A percentile compares a stretch with the other conserved stretches of the same genome.
Conservation (phyloP, 2,329 filamentous ascomycete genomes). For the Aspergillus glaucus region DNA sequence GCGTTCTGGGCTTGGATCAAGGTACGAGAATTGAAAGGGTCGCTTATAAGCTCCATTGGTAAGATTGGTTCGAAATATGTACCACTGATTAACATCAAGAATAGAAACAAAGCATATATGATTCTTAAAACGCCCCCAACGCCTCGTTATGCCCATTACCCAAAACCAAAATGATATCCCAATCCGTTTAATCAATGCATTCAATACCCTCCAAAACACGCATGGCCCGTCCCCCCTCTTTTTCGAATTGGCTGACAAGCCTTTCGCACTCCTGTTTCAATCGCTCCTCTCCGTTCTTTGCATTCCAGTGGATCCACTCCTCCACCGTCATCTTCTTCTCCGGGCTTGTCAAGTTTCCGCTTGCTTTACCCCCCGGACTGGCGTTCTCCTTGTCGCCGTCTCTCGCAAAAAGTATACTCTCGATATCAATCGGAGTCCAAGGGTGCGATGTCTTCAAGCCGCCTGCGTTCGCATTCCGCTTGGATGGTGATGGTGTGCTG, state of each 20-base stretch:
- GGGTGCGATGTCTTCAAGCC: constrained; percentile 52
- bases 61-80: constrained; percentile 12
- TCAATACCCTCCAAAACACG: constrained; percentile 67
- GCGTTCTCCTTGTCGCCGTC: constrained; percentile 45
- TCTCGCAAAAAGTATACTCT: constrained; percentile 48
- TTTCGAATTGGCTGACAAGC: constrained; percentile 76
- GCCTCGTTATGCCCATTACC: constrained; percentile 6
- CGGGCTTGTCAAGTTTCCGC: constrained; percentile 59
- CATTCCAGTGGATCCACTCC: constrained; percentile 83
- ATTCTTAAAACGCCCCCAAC: constrained; percentile 11
- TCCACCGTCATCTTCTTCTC: constrained; percentile 91
- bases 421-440: constrained; percentile 73
- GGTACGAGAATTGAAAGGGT: not conserved
- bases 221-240: constrained; percentile 73
- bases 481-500: constrained; percentile 54
- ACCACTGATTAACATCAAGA: constrained; percentile 10
- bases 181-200: constrained; percentile 33
- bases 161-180: constrained; percentile 2
- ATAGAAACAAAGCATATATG: constrained; percentile 1
- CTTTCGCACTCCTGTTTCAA: constrained; percentile 75
- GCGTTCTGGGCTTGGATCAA: not conserved
- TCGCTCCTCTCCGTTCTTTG: constrained; percentile 69
- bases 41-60: constrained; percentile 4
- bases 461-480: constrained; percentile 45
- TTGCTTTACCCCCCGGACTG: constrained; percentile 46